These are phyloP conservation scores for Leishmania mexicana DNA, from an alignment of 208 protist species.

Conservation along the genomic window DNA sequence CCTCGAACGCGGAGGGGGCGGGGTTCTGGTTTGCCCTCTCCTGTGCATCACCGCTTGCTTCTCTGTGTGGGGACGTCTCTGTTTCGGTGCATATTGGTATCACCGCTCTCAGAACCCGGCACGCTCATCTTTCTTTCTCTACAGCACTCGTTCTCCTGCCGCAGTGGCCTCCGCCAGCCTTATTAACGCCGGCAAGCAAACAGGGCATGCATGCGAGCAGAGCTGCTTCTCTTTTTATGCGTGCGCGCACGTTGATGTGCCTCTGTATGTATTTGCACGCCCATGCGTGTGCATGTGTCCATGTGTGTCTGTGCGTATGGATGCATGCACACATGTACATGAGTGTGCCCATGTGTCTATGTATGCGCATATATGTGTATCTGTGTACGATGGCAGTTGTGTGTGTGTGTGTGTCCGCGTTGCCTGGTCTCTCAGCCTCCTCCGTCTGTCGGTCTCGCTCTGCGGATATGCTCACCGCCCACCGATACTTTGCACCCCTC, in stretches of 20 bases:
- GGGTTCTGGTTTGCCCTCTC: neutral
- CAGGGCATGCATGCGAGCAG: too few species aligned
- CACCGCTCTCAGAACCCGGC: neutral
- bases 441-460: too few species aligned
- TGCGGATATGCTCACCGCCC: too few species aligned
- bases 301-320: neutral
- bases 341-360: too few species aligned
- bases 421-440: neutral
- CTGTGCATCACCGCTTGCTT: neutral
- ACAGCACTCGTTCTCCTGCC: neutral
- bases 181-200: too few species aligned
- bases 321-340: too few species aligned
- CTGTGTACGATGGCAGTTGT: too few species aligned
- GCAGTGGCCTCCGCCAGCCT: too few species aligned
- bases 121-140: neutral
- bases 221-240: neutral
- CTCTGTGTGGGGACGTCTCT: neutral
- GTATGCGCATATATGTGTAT: too few species aligned
- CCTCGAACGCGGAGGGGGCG: neutral
- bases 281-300: too few species aligned
- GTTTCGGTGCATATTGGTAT: neutral
- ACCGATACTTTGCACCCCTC: too few species aligned
- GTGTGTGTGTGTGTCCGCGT: neutral
- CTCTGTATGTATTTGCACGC: neutral
- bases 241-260: neutral